phyloP scores from a whole-genome alignment of 192 early-diverging fungal species.

The Gorgonomyces haynaldii region DNA sequence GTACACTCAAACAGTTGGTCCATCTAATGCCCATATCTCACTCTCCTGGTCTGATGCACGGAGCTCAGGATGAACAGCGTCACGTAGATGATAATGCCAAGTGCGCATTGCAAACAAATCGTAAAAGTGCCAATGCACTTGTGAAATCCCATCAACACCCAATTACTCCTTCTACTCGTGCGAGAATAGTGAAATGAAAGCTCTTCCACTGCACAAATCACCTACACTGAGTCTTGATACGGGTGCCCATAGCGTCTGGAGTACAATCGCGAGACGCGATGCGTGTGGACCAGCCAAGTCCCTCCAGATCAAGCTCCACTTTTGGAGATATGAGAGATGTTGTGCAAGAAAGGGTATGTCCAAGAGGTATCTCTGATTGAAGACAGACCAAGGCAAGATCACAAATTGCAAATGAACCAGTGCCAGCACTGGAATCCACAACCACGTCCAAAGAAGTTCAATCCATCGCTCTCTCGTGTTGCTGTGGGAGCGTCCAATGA shows the following conservation, averaged over 20 bases:
- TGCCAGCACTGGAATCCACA: no score
- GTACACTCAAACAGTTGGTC: not conserved
- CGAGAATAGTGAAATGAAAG: slow-evolving; percentile 1
- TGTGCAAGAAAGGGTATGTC: no score
- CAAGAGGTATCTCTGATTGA: no score
- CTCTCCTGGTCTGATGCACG: not conserved
- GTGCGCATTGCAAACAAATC: slow-evolving; percentile 2
- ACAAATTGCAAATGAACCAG: no score
- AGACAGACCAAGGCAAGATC: no score
- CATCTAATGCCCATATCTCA: not conserved
- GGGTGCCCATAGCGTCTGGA: slow-evolving; percentile 5
- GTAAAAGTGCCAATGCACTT: slow-evolving; percentile 2
- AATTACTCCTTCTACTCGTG: not conserved
- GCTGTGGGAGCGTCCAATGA: no score
- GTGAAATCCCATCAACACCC: not conserved
- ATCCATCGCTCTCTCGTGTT: no score
- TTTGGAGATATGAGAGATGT: no score
- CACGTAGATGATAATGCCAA: slow-evolving; percentile 6
- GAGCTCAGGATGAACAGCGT: not conserved
- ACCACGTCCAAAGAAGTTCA: no score
- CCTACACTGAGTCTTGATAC: not conserved
- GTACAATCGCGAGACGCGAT: no score
- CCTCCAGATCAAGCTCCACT: no score
- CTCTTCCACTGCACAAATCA: slow-evolving; percentile 8
- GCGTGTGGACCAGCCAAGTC: no score